A percentile compares a stretch with the other conserved stretches of the same genome.
Evolutionary conservation across 1,139 yeast species (phyloP).

Genomic region (Sugiyamaella neomexicana): DNA sequence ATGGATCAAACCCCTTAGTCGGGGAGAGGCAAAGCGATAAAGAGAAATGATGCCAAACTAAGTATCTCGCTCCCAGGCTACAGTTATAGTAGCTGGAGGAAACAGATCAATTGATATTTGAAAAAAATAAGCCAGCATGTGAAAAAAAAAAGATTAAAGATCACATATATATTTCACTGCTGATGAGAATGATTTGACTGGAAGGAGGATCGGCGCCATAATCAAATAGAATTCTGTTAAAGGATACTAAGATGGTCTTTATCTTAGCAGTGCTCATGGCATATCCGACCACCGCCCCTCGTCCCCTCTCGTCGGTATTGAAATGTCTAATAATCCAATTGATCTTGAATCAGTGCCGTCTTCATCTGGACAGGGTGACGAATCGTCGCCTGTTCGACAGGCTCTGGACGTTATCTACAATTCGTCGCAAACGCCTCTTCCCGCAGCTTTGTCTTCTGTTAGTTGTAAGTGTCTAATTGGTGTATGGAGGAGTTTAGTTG

Average conservation of each 20-base stretch:
- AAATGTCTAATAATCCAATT: constrained; percentile 8
- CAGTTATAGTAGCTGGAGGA: not conserved
- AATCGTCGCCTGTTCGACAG: constrained; percentile 4
- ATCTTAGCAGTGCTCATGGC: too few species aligned
- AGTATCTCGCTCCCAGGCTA: not conserved
- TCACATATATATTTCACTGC: too few species aligned
- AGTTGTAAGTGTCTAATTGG: constrained; percentile 25
- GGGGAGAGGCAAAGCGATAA: not conserved
- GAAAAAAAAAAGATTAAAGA: not conserved
- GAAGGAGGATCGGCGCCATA: too few species aligned
- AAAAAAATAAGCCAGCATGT: not conserved
- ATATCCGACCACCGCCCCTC: too few species aligned
- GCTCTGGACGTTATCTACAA: constrained; percentile 22
- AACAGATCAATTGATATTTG: not conserved
- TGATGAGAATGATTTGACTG: too few species aligned
- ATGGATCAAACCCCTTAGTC: not conserved
- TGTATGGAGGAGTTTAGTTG: not conserved
- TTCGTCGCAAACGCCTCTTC: constrained; percentile 33
- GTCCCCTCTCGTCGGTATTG: too few species aligned
- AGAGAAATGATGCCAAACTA: not conserved
- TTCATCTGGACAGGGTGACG: not conserved
- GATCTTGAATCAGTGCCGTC: constrained; percentile 1
- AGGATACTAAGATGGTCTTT: too few species aligned
- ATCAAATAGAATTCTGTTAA: too few species aligned
- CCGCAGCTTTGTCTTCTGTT: constrained; percentile 33